phyloP scores from a whole-genome alignment of 1,284 basidiomycete species.

The Stygiomarasmius scandens region DNA sequence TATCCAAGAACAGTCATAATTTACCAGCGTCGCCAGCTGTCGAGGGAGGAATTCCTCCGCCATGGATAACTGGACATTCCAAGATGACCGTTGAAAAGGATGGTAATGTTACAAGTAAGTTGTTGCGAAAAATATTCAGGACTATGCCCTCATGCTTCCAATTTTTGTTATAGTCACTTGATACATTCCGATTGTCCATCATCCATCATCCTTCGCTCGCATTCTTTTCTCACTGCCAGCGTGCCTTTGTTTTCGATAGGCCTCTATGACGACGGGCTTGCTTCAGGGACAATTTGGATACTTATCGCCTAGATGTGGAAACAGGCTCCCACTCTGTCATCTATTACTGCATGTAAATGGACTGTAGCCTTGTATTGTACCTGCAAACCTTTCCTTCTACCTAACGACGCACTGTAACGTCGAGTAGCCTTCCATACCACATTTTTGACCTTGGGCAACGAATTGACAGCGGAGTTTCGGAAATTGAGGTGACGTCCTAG shows the following conservation, averaged over 20 bases:
- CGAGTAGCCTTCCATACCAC: too few relatives aligned
- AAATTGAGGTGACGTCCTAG: not conserved
- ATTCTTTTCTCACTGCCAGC: too few relatives aligned
- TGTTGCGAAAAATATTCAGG: not conserved
- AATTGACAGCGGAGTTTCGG: not conserved
- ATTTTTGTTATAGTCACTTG: not conserved
- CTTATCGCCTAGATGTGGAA: not conserved
- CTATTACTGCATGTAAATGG: not conserved
- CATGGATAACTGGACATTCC: slow-evolving; percentile 13
- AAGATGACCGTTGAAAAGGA: slow-evolving; percentile 13
- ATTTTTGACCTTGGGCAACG: not conserved
- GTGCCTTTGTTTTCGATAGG: not conserved
- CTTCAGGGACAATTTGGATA: not conserved
- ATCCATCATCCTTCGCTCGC: too few relatives aligned
- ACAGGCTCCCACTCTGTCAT: not conserved
- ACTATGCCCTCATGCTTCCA: not conserved
- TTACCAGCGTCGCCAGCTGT: not conserved
- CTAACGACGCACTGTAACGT: not conserved
- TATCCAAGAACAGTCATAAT: not conserved
- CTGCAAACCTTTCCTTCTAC: not conserved
- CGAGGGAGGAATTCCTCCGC: not conserved
- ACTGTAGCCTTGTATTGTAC: not conserved
- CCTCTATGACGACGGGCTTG: not conserved
- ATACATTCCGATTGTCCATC: not conserved
- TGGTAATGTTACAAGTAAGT: slow-evolving; percentile 4